A percentile compares a stretch with the other conserved stretches of the same genome.
These are phyloP conservation scores for Hypoxylon trugodes DNA, from an alignment of 495 filamentous ascomycete genomes.

Conservation along the genomic window DNA sequence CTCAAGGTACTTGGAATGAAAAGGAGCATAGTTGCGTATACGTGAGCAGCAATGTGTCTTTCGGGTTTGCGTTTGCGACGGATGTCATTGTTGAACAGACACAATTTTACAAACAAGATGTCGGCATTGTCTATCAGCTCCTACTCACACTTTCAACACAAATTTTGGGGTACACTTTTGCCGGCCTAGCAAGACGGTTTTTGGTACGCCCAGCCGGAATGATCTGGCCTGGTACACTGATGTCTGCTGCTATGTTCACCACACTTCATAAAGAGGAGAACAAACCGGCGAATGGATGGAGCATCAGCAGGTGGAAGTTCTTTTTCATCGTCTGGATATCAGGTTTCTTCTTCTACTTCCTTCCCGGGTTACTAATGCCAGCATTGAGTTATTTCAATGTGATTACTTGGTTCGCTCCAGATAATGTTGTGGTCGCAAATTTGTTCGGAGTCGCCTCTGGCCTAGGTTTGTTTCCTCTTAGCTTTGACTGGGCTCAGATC, in stretches of 20 bases:
- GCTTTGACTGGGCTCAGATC: slow-evolving; percentile 94
- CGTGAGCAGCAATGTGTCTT: slow-evolving; percentile 90
- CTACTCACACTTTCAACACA: slow-evolving; percentile 85
- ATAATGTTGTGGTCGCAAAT: slow-evolving; percentile 79
- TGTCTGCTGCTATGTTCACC: slow-evolving; percentile 86
- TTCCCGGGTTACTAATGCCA: slow-evolving; percentile 85
- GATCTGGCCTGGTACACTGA: slow-evolving; percentile 91
- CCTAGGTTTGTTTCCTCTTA: slow-evolving; percentile 84
- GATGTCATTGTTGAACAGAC: slow-evolving; percentile 89
- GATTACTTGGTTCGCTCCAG: slow-evolving; percentile 87
- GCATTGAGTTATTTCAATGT: slow-evolving; percentile 91
- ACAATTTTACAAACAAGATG: slow-evolving; percentile 84
- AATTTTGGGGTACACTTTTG: slow-evolving; percentile 84
- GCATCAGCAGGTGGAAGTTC: slow-evolving; percentile 80
- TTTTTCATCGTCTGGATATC: slow-evolving; percentile 75
- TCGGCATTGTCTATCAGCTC: slow-evolving; percentile 76
- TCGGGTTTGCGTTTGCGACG: slow-evolving; percentile 86
- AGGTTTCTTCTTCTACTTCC: slow-evolving; percentile 80
- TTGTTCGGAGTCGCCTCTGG: slow-evolving; percentile 87
- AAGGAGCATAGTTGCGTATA: slow-evolving; percentile 90
- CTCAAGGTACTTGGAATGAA: slow-evolving; percentile 83
- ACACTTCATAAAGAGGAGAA: slow-evolving; percentile 88
- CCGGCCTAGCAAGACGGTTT: slow-evolving; percentile 77
- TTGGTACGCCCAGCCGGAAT: slow-evolving; percentile 86
- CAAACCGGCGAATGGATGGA: slow-evolving; percentile 82